Evolutionary conservation across 805 yeast genomes (phyloP).

Genomic region (Candida boleticola): DNA sequence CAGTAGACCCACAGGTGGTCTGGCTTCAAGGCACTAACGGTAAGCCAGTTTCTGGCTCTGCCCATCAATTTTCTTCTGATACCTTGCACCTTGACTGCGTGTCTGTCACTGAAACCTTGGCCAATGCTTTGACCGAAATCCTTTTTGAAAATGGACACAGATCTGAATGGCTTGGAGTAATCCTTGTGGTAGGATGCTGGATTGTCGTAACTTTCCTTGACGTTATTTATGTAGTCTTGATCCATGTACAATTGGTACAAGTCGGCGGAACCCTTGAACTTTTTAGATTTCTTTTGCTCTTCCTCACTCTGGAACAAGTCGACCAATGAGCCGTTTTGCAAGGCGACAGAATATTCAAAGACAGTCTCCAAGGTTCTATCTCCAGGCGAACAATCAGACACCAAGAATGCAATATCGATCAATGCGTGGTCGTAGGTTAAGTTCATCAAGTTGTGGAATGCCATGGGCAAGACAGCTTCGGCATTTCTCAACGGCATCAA

Average conservation of each 20-base stretch:
- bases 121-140: slow-evolving; percentile 91
- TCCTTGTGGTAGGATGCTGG: slow-evolving; percentile 57
- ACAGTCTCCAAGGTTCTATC: slow-evolving; percentile 67
- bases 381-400: slow-evolving; percentile 71
- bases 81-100: slow-evolving; percentile 83
- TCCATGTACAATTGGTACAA: slow-evolving; percentile 72
- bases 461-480: slow-evolving; percentile 70
- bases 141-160: slow-evolving; percentile 75
- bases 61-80: slow-evolving; percentile 83
- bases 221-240: slow-evolving; percentile 52
- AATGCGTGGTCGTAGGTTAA: slow-evolving; percentile 78
- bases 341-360: slow-evolving; percentile 59
- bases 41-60: slow-evolving; percentile 81
- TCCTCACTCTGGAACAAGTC: slow-evolving; percentile 46
- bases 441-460: slow-evolving; percentile 83
- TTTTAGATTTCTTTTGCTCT: slow-evolving; percentile 25
- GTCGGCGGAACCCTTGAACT: slow-evolving; percentile 55
- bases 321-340: slow-evolving; percentile 68
- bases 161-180: slow-evolving; percentile 68
- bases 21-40: slow-evolving; percentile 70
- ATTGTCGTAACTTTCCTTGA: slow-evolving; percentile 57
- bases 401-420: slow-evolving; percentile 77
- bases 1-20: slow-evolving; percentile 90
- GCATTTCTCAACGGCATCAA: slow-evolving; percentile 81
- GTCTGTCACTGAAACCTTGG: slow-evolving; percentile 85